Percentiles rank a stretch among this genome's conserved stretches.
phyloP scores from a whole-genome alignment of 768 basidiomycete species.

The Holtermannia corniformis region DNA sequence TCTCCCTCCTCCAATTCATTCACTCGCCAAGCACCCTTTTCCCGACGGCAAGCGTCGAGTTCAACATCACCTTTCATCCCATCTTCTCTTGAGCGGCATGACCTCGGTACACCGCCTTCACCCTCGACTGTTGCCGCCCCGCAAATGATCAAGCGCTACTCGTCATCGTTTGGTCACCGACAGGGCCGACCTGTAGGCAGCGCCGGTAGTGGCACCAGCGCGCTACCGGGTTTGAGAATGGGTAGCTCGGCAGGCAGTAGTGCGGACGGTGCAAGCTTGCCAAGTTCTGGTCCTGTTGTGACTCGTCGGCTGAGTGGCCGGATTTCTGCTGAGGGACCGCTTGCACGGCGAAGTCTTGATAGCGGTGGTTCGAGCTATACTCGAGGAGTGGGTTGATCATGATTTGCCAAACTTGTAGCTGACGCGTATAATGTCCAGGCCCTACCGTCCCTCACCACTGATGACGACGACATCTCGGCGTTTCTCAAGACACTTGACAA shows the following conservation, averaged over 20 bases:
- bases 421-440: not conserved
- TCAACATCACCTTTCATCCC: slow-evolving; percentile 29
- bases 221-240: slow-evolving; percentile 2
- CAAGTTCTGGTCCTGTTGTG: slow-evolving; percentile 11
- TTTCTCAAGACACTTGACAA: slow-evolving; percentile 39
- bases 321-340: slow-evolving; percentile 18
- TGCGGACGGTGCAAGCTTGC: slow-evolving; percentile 17
- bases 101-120: slow-evolving; percentile 3
- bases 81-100: slow-evolving; percentile 23
- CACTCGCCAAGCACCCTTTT: slow-evolving; percentile 18
- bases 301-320: slow-evolving; percentile 20
- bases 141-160: slow-evolving; percentile 34
- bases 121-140: slow-evolving; percentile 8
- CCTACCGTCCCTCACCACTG: slow-evolving; percentile 7
- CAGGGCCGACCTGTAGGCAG: slow-evolving; percentile 7
- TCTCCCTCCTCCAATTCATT: slow-evolving; percentile 26
- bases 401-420: not conserved
- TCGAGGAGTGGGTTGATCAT: not conserved
- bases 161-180: slow-evolving; percentile 30
- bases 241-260: slow-evolving; percentile 27
- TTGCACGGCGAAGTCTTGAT: slow-evolving; percentile 21
- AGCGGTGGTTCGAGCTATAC: not conserved
- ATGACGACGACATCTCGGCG: slow-evolving; percentile 37
- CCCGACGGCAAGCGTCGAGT: slow-evolving; percentile 11
- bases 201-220: slow-evolving; percentile 2